Percentiles rank a stretch among this genome's conserved stretches.
Conservation (phyloP, 2,329 filamentous ascomycete genomes). For the Gaeumannomyces tritici region DNA sequence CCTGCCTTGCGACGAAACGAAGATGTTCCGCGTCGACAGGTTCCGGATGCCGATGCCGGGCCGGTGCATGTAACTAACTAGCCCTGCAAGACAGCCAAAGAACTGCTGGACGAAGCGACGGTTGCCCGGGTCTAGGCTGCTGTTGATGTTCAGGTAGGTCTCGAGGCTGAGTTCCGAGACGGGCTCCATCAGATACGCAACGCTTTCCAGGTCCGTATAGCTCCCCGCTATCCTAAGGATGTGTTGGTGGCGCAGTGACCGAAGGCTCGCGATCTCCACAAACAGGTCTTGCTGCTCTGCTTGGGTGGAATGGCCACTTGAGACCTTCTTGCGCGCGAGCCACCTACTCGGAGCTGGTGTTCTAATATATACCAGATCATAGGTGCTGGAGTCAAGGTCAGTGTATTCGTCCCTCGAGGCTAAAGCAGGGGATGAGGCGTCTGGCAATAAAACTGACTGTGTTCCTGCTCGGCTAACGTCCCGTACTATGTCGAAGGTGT, state of each 20-base stretch:
- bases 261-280: neutral
- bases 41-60: neutral
- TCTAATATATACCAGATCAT: neutral
- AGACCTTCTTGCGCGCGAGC: neutral
- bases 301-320: neutral
- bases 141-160: neutral
- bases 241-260: neutral
- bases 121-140: neutral
- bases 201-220: neutral
- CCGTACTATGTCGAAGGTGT: neutral
- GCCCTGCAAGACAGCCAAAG: neutral
- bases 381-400: neutral
- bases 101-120: neutral
- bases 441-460: neutral
- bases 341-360: neutral
- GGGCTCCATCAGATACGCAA: conserved; percentile 3
- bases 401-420: neutral
- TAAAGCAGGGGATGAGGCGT: no score
- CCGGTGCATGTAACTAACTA: neutral
- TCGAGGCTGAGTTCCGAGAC: neutral
- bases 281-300: neutral
- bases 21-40: neutral
- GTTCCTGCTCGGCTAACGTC: neutral
- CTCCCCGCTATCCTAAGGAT: neutral
- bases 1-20: neutral